Evolutionary conservation across 1,284 basidiomycete species (phyloP).

Genomic region (Ganoderma lingzhi): DNA sequence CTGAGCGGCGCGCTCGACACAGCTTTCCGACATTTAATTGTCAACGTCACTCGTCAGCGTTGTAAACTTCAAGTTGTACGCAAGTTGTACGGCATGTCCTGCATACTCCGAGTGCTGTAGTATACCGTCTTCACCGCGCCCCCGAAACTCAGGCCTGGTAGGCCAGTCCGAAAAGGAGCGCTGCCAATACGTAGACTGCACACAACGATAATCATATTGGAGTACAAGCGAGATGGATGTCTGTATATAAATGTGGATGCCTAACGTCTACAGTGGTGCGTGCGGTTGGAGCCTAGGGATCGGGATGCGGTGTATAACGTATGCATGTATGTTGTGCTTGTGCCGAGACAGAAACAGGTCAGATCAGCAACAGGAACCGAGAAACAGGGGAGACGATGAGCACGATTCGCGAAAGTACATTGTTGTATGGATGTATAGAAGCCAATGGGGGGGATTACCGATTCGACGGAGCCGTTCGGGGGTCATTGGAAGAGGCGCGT

Average conservation of each 20-base stretch:
- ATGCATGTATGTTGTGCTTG: conserved; percentile 9
- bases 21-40: not conserved
- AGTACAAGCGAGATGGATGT: conserved; percentile 17
- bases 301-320: conserved; percentile 7
- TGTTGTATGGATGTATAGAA: conserved; percentile 2
- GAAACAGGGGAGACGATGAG: conserved; percentile 7
- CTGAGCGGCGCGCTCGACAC: not conserved
- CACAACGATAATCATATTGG: conserved; percentile 13
- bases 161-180: too few relatives aligned
- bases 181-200: not conserved
- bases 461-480: conserved; percentile 2
- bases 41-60: not conserved
- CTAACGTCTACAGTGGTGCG: conserved; percentile 18
- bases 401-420: conserved; percentile 12
- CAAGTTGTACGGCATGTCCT: too few relatives aligned
- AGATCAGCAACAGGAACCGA: not conserved
- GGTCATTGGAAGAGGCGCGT: conserved; percentile 3
- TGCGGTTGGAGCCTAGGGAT: conserved; percentile 5
- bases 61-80: not conserved
- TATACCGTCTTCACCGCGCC: too few relatives aligned
- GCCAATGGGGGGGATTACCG: conserved; percentile 1
- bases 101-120: too few relatives aligned
- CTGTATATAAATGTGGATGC: conserved; percentile 8
- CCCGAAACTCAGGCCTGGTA: too few relatives aligned
- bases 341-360: not conserved